A percentile compares a stretch with the other conserved stretches of the same genome.
phyloP scores from a whole-genome alignment of 176 grass and related monocot genomes.

The Avena sativa region DNA sequence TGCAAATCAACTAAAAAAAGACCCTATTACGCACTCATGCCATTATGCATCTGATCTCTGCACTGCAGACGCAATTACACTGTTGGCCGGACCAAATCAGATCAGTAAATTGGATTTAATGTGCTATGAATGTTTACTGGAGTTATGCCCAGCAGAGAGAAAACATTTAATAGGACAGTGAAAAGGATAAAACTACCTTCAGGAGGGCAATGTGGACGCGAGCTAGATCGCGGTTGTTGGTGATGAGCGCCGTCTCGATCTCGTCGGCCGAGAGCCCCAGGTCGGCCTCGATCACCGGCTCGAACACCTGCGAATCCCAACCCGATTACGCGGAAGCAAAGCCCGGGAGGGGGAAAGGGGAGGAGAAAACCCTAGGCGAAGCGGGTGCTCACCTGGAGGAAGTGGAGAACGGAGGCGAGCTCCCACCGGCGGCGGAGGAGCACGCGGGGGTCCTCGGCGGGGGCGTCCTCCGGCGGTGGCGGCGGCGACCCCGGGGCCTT shows the following conservation, averaged over 20 bases:
- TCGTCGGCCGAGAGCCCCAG: slow-evolving; percentile 80
- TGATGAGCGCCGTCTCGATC: slow-evolving; percentile 74
- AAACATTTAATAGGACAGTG: not conserved
- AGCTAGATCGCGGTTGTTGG: slow-evolving; percentile 56
- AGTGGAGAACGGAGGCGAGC: slow-evolving; percentile 88
- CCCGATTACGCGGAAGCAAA: not conserved
- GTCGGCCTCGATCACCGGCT: slow-evolving; percentile 69
- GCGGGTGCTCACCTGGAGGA: slow-evolving; percentile 59
- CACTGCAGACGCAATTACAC: not conserved
- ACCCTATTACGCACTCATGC: not conserved
- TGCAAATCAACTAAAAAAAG: not conserved
- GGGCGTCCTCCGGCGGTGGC: not conserved
- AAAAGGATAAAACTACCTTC: slow-evolving; percentile 56
- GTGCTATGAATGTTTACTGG: not conserved
- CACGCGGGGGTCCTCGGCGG: slow-evolving; percentile 32
- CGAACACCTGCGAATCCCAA: slow-evolving; percentile 63
- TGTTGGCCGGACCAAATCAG: not conserved
- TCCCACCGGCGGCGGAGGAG: slow-evolving; percentile 82
- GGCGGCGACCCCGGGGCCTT: not conserved
- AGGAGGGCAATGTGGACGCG: slow-evolving; percentile 77
- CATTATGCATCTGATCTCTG: slow-evolving; percentile 1
- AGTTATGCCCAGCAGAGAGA: not conserved
- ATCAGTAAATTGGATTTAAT: not conserved
- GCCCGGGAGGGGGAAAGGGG: not conserved
- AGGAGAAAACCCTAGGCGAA: slow-evolving; percentile 33